Conservation (phyloP, 345 rosid genomes). For the Gossypium thurberi region DNA sequence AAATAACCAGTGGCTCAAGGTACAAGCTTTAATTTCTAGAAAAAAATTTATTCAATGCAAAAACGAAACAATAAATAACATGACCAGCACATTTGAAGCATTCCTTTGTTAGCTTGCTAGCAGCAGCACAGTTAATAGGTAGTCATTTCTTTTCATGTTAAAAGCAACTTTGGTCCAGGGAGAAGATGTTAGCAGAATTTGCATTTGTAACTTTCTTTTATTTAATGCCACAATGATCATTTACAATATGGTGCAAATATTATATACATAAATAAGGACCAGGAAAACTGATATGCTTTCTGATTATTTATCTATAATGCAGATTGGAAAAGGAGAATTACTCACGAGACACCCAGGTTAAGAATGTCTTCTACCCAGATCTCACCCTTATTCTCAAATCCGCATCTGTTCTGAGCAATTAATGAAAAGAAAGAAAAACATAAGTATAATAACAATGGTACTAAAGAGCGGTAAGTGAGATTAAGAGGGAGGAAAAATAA, state of each 20-base stretch:
- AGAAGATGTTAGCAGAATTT: not conserved
- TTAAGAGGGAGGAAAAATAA: not conserved
- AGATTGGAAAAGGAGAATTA: slow-evolving; percentile 20
- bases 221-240: not conserved
- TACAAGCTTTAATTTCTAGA: not conserved
- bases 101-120: not conserved
- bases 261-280: slow-evolving; percentile 10
- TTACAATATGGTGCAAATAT: slow-evolving; percentile 3
- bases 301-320: not conserved
- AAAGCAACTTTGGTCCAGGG: not conserved
- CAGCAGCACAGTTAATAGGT: not conserved
- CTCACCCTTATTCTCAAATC: slow-evolving; percentile 83
- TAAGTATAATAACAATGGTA: not conserved
- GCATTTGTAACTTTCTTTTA: not conserved
- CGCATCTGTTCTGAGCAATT: slow-evolving; percentile 79
- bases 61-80: not conserved
- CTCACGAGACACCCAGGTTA: slow-evolving; percentile 90
- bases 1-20: not conserved
- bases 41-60: not conserved
- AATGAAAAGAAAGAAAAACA: slow-evolving; percentile 10
- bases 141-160: not conserved
- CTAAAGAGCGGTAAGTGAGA: not conserved
- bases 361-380: slow-evolving; percentile 95
- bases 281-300: not conserved
- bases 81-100: not conserved